These are phyloP conservation scores for Jimgerdemannia lactiflua DNA, from an alignment of 192 early-diverging fungal species.

Conservation along the genomic window DNA sequence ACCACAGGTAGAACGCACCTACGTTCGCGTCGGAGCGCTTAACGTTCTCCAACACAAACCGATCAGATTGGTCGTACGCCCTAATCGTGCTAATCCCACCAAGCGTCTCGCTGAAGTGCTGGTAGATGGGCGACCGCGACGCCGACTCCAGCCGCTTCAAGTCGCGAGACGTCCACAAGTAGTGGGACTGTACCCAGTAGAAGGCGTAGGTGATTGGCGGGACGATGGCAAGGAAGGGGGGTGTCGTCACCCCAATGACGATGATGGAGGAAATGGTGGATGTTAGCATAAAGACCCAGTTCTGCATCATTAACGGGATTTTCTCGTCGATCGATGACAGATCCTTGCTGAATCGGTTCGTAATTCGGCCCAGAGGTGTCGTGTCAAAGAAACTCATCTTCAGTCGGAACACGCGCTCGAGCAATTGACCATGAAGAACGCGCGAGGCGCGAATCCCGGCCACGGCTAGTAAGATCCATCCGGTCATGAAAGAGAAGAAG, in stretches of 20 bases:
- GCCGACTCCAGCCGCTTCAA: constrained; percentile 47
- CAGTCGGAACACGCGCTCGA: constrained; percentile 19
- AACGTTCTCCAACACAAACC: not conserved
- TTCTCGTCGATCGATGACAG: constrained; percentile 29
- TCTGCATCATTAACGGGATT: not conserved
- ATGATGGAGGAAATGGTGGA: constrained; percentile 6
- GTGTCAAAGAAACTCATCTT: constrained; percentile 54
- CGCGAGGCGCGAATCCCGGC: constrained; percentile 55
- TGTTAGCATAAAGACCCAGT: not conserved
- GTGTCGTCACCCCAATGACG: constrained; percentile 9
- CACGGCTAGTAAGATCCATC: not conserved
- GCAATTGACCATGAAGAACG: constrained; percentile 57
- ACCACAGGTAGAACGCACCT: constrained; percentile 4
- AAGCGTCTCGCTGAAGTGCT: constrained; percentile 47
- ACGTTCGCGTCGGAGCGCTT: constrained; percentile 5
- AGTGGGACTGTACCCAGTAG: constrained; percentile 11
- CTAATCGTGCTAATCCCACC: constrained; percentile 74
- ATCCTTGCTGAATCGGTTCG: constrained; percentile 84
- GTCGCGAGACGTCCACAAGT: constrained; percentile 16
- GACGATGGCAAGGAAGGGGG: constrained; percentile 3
- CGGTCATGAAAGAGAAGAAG: constrained; percentile 3
- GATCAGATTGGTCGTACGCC: constrained; percentile 41
- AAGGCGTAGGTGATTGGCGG: constrained; percentile 4
- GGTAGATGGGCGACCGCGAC: constrained; percentile 33
- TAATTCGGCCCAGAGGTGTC: constrained; percentile 74